Percentiles rank a stretch among this genome's conserved stretches.
These are phyloP conservation scores for Wickerhamomyces sydowiorum DNA, from an alignment of 805 yeast species.

Conservation along the genomic window DNA sequence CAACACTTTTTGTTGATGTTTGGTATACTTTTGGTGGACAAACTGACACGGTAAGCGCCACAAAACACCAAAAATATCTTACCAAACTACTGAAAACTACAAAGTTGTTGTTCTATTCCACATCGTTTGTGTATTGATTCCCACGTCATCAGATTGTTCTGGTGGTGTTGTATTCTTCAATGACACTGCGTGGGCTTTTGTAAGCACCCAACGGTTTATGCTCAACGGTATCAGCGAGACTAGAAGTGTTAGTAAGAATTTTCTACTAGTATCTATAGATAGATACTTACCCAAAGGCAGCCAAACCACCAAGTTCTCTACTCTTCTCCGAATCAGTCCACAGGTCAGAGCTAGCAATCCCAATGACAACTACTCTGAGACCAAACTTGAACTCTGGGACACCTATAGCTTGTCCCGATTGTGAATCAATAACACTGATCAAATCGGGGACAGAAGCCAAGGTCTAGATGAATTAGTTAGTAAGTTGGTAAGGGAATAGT, in stretches of 20 bases:
- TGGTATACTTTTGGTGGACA: too few species aligned
- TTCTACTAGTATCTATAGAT: too few species aligned
- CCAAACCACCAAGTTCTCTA: neutral
- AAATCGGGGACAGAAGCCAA: constrained; percentile 36
- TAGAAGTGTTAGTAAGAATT: too few species aligned
- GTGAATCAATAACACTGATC: constrained; percentile 31
- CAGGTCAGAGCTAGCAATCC: neutral
- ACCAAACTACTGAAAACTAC: too few species aligned
- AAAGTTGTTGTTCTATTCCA: too few species aligned
- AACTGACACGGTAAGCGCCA: neutral
- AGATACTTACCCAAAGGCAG: neutral
- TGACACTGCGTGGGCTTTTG: neutral
- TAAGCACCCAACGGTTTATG: neutral
- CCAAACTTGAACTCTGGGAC: constrained; percentile 24
- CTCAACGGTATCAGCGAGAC: neutral
- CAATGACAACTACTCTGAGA: constrained; percentile 16
- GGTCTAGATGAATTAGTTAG: constrained; percentile 12
- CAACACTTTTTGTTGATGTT: neutral
- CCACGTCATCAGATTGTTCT: too few species aligned
- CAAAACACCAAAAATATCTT: neutral
- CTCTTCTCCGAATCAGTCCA: neutral
- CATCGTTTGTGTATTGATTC: too few species aligned
- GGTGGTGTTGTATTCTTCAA: neutral
- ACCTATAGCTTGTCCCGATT: constrained; percentile 23
- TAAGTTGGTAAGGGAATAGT: too few species aligned